Base-by-base conservation (phyloP, 2,329 filamentous ascomycete species). In the Aspergillus tamarii region DNA sequence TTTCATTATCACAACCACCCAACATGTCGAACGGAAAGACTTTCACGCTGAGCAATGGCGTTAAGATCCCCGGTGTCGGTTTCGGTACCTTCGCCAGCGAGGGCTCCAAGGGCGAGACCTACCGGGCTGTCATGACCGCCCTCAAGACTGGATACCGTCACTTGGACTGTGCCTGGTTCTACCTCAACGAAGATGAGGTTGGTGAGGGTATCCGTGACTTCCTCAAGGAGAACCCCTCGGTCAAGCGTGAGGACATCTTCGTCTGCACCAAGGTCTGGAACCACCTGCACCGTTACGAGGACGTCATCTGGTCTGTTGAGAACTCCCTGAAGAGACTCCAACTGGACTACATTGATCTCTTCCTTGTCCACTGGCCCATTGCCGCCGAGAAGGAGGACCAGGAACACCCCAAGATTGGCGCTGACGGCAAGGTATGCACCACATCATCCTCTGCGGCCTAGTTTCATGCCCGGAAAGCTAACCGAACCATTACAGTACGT, bases 311-410 rank as follows among this genome's bases (percentile, higher is more conserved):
- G 65, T 84, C 85, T 16, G 83, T 92, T 66, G 74, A 85, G 16
- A 76, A 82, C 65, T 89, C 88, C 1, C 84, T 93, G 39, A 77
- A 84, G 75, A 89, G 87, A 68, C 85, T 93, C n/a, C 83, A 84
- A 19, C 79, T 91, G 30, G 87, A 90, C 67, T 91, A 92, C 72
- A 84, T 93, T 11, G 90, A 93, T 75, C 83, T 91, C 53, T 93
- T 91, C 77, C 77, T 87, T 46, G 74, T 85, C 16, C 84, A 85
- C 76, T 85, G 81, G 75, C 83, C 83, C 30, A 79, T 82, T 70
- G 79, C 80, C 12, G 77, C 83, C 14, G 84, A 86, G 79, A 83
- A 81, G 74, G 78, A 85, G 28, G 70, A 75, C 76, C 69, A 80
- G 78, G 68, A 76, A 75, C 74, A 79, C 72, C 82, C 82, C 60